phyloP scores from a whole-genome alignment of 2,329 filamentous ascomycete genomes.

The Macroventuria anomochaeta region DNA sequence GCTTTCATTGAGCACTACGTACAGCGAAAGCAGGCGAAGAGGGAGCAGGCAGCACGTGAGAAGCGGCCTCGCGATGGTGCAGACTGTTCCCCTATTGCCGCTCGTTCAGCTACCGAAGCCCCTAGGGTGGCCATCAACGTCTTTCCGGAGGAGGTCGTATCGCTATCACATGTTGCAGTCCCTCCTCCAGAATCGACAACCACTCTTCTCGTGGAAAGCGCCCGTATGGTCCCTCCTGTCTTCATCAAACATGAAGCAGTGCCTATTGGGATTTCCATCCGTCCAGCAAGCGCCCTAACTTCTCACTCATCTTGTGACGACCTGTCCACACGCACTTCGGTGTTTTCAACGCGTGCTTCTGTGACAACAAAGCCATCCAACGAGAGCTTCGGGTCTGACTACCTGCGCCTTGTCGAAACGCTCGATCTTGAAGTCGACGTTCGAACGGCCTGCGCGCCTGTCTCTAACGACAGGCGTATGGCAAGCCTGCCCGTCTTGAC shows the following conservation, averaged over 20 bases:
- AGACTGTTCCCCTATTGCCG: not conserved
- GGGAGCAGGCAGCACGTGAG: not conserved
- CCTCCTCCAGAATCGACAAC: not conserved
- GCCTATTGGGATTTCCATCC: not conserved
- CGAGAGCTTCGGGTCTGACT: not conserved
- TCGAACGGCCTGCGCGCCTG: not conserved
- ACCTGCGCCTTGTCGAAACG: not conserved
- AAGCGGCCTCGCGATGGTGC: not conserved
- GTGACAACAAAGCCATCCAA: constrained; percentile 10
- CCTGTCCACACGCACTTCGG: not conserved
- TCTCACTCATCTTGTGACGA: not conserved
- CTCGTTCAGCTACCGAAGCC: no score
- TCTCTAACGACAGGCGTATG: not conserved
- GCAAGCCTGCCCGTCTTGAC: not conserved
- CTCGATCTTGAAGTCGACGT: not conserved
- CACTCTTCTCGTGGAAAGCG: not conserved
- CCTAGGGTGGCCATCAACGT: not conserved
- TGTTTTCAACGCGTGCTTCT: constrained; percentile 6
- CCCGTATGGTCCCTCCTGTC: no score
- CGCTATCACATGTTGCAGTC: not conserved
- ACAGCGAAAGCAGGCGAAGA: not conserved
- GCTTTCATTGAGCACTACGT: constrained; percentile 4
- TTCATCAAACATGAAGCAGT: no score
- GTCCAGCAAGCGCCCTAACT: not conserved
- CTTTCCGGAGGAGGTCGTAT: not conserved